Evolutionary conservation across 129 eudicot genomes (phyloP), one percentile per base, ranked within the genome.

Genomic region (Flaveria trinervia): DNA sequence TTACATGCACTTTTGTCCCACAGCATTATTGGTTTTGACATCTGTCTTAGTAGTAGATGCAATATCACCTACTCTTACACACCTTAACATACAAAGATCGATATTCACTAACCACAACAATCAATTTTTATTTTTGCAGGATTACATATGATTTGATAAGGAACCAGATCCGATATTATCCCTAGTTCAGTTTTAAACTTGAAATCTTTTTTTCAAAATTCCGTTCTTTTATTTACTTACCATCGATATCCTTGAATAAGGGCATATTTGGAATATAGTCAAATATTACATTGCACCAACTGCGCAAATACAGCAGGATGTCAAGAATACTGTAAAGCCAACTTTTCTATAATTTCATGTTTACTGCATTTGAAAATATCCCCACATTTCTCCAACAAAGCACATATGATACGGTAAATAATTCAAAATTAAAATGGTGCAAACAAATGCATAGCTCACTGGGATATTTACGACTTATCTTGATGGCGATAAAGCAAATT

Each of bases 31-130:
- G 5, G 49, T 71, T 54, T 72, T 72, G 11, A 54, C 66, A 72
- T 72, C 46, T 54, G 51, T 54, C 65, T 54, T 54, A 33, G 66
- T 72, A 72, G 77, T 72, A 72, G 77, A 55, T 5, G 50, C 18
- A 17, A 52, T 9, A 71, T 52, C 76, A 71, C 23, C 49, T 33
- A 71, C 50, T 20, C 36, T 71, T 25, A 51, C 65, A 51, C 18
- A 50, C 20, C 30, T 28, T 71, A 49, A 51, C 26, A 71, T 52
- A 20, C 20, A 72, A 52, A 52, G 65, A 49, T 14, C 44, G 10
- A 52, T 52, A 11, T 13, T 26, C 65, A 52, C 51, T 1, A 9
- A 18, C 11, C 12, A 25, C 25, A n/a, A 18, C 25, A 8, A 55
- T 14, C 54, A 36, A 0, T 14, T 13, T 49, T 49, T 49, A 30